Base-by-base conservation (phyloP, 805 yeast genomes). In the Candida hungchunana region DNA sequence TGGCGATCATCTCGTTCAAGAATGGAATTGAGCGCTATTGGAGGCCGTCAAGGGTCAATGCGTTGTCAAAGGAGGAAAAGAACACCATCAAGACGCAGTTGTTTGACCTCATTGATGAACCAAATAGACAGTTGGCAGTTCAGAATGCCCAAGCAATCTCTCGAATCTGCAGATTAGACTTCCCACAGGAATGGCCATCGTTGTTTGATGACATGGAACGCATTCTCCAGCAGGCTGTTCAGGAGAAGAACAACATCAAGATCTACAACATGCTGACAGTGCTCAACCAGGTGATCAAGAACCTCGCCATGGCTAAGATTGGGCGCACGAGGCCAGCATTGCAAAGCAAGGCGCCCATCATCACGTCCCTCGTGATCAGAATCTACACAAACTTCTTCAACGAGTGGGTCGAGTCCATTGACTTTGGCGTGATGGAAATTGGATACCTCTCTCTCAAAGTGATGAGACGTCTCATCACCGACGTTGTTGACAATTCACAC, bases 61-160 rank as follows among this genome's bases (percentile, higher is more conserved):
- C 76, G 1, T 69, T 82, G 14, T 46, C 69, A 2, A 71, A 69
- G 31, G 86, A 82, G 13, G 97, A 88, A 51, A 90, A 88, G 55
- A 42, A 42, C 0, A 74, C 71, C 31, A 86, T 88, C 31, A 69
- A 78, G 40, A 48, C 61, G 14, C 63, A 80, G 27, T 55, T 85
- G 8, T 82, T 87, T 46, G 64, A 69, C 19, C 54, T 77, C 29
- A 54, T 85, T 11, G 73, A 71, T 42, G 95, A 85, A 52, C 76
- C 79, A 34, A 85, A 86, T 50, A 75, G 73, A 40, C 93, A 80
- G 53, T 66, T 90, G 40, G 63, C 82, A 20, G 71, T 82, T 20
- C 97, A 93, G 60, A 83, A 85, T 55, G 94, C 97, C 0, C 82
- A 84, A 45, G 80, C 94, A 0, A 66, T 84, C 6, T 80, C 95